Conservation (phyloP, 345 rosid genomes). For the Carallia pectinifolia region DNA sequence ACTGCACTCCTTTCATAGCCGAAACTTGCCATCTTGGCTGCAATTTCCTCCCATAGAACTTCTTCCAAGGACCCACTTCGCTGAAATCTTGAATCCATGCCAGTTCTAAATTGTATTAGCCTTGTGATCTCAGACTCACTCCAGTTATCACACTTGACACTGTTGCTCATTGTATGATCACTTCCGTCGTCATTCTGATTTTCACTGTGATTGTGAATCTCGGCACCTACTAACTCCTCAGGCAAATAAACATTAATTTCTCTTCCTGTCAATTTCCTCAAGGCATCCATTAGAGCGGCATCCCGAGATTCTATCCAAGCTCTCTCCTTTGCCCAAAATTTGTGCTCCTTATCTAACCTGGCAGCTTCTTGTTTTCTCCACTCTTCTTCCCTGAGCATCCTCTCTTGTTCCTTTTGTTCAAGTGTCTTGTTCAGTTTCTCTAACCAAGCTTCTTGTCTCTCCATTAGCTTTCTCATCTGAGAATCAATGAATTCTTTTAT, state of each 20-base stretch:
- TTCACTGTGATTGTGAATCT: conserved; percentile 32
- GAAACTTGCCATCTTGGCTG: conserved; percentile 40
- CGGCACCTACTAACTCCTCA: conserved; percentile 27
- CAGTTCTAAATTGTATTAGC: conserved; percentile 50
- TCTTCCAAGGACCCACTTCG: conserved; percentile 42
- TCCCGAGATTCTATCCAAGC: conserved; percentile 91
- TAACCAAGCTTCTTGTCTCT: conserved; percentile 81
- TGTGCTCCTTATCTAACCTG: conserved; percentile 54
- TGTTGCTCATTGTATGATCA: conserved; percentile 30
- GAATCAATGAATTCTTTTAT: conserved; percentile 75
- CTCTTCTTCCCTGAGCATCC: conserved; percentile 61
- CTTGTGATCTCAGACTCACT: conserved; percentile 47
- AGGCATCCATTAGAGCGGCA: conserved; percentile 70
- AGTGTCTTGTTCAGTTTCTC: conserved; percentile 66
- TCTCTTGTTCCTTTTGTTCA: conserved; percentile 72
- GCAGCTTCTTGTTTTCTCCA: conserved; percentile 67
- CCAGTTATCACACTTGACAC: conserved; percentile 36
- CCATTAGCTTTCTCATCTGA: conserved; percentile 75
- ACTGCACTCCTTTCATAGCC: conserved; percentile 52
- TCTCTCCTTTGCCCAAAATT: conserved; percentile 83
- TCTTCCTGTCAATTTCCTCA: conserved; percentile 54
- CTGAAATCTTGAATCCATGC: conserved; percentile 52
- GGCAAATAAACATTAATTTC: conserved; percentile 34
- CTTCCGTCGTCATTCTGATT: conserved; percentile 38
- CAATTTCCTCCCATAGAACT: conserved; percentile 49